phyloP scores from a whole-genome alignment of 495 filamentous ascomycete genomes.

The Chlorociboria aeruginascens region DNA sequence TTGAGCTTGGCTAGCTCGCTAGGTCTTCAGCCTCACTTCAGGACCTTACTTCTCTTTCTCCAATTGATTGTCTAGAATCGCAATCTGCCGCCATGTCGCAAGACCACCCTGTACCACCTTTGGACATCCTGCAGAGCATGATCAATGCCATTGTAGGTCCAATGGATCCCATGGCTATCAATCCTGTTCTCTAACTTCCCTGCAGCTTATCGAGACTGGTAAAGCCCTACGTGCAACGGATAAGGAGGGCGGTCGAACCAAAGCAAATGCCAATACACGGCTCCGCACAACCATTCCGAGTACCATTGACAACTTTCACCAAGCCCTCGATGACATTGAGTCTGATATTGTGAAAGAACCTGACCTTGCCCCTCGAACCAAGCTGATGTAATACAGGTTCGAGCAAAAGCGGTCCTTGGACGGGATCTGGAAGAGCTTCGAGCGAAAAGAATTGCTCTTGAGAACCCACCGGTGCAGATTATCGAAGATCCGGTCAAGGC shows the following conservation, averaged over 20 bases:
- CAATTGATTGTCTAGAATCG: too few relatives aligned
- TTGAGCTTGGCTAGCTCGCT: too few relatives aligned
- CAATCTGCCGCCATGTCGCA: constrained; percentile 23
- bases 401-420: constrained; percentile 16
- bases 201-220: constrained; percentile 37
- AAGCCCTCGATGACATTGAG: constrained; percentile 38
- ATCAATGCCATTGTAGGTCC: constrained; percentile 35
- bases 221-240: constrained; percentile 31
- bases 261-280: constrained; percentile 18
- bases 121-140: constrained; percentile 32
- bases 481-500: constrained; percentile 1
- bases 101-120: constrained; percentile 18
- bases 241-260: constrained; percentile 26
- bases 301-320: constrained; percentile 32
- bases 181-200: constrained; percentile 5
- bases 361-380: background rate
- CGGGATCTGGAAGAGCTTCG: constrained; percentile 17
- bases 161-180: background rate
- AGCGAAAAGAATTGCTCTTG: constrained; percentile 11
- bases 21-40: too few relatives aligned
- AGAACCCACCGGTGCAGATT: constrained; percentile 10
- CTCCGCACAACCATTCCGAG: constrained; percentile 26
- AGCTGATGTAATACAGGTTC: constrained; percentile 7
- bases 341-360: constrained; percentile 34
- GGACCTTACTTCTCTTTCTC: too few relatives aligned